Evolutionary conservation across 192 early-diverging fungal genomes (phyloP).

Genomic region (Coemansia sp.): DNA sequence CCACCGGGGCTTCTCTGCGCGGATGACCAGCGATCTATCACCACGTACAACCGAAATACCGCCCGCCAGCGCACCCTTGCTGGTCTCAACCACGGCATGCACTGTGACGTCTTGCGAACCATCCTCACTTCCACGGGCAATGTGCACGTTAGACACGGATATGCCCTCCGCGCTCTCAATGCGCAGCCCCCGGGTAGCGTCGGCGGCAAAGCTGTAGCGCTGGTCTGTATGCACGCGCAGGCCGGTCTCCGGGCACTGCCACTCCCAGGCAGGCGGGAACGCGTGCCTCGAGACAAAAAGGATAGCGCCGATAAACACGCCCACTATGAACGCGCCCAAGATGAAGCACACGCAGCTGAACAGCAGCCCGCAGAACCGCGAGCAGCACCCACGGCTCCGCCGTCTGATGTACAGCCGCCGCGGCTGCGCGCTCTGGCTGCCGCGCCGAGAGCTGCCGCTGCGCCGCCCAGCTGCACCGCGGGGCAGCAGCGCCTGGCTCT

Average conservation of each 20-base stretch:
- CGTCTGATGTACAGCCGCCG: neutral
- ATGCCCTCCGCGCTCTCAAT: slow-evolving; percentile 29
- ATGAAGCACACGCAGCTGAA: slow-evolving; percentile 20
- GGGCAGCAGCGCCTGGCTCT: slow-evolving; percentile 17
- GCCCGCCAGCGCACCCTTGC: neutral
- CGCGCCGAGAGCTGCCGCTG: neutral
- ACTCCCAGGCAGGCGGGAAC: slow-evolving; percentile 8
- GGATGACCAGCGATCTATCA: slow-evolving; percentile 1
- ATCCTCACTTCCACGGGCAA: neutral
- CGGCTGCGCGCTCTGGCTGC: neutral
- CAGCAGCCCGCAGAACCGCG: slow-evolving; percentile 7
- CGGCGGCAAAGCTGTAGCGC: neutral
- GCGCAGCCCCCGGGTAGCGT: slow-evolving; percentile 2
- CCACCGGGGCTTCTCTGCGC: slow-evolving; percentile 14
- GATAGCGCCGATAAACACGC: slow-evolving; percentile 1
- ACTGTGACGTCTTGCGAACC: slow-evolving; percentile 7
- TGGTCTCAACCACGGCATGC: slow-evolving; percentile 21
- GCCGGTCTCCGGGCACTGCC: slow-evolving; percentile 9
- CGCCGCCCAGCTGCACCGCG: neutral
- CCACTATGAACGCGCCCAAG: slow-evolving; percentile 3
- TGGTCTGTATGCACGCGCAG: slow-evolving; percentile 10
- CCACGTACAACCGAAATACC: neutral
- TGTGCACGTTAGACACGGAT: slow-evolving; percentile 14
- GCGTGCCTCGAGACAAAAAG: slow-evolving; percentile 8
- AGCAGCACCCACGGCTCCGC: slow-evolving; percentile 1